Conservation (phyloP, 805 yeast genomes). For the Candida mattraensis region DNA sequence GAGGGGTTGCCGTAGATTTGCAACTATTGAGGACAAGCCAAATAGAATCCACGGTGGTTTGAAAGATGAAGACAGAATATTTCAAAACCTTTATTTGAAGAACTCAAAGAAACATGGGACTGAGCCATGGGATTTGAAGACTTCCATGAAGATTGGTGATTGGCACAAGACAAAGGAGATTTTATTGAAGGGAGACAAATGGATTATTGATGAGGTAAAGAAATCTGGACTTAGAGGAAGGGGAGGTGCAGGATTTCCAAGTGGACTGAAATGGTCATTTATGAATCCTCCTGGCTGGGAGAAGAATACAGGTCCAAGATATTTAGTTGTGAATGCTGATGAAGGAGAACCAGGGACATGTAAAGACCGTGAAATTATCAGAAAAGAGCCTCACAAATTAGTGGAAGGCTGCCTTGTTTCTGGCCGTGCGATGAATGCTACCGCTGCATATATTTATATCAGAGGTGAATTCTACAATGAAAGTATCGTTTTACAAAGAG, state of each 20-base stretch:
- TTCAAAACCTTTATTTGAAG: slow-evolving; percentile 68
- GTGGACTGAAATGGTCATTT: slow-evolving; percentile 88
- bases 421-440: slow-evolving; percentile 90
- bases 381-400: slow-evolving; percentile 89
- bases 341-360: slow-evolving; percentile 96
- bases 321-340: slow-evolving; percentile 87
- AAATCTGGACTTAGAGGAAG: slow-evolving; percentile 85
- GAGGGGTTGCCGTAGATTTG: too few relatives aligned
- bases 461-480: slow-evolving; percentile 90
- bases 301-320: slow-evolving; percentile 84
- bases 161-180: slow-evolving; percentile 92
- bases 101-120: slow-evolving; percentile 61
- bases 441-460: slow-evolving; percentile 89
- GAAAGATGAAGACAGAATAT: slow-evolving; percentile 80
- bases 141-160: slow-evolving; percentile 80
- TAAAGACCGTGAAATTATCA: slow-evolving; percentile 86
- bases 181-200: slow-evolving; percentile 75
- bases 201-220: slow-evolving; percentile 89
- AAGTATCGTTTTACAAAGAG: slow-evolving; percentile 68
- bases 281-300: slow-evolving; percentile 98
- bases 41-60: slow-evolving; percentile 69
- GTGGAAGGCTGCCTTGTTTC: slow-evolving; percentile 90
- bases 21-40: slow-evolving; percentile 51
- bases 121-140: slow-evolving; percentile 54
- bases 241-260: slow-evolving; percentile 94